A percentile compares a stretch with the other conserved stretches of the same genome.
Conservation (phyloP, 2,329 filamentous ascomycete genomes). For the Drechslera avenae region DNA sequence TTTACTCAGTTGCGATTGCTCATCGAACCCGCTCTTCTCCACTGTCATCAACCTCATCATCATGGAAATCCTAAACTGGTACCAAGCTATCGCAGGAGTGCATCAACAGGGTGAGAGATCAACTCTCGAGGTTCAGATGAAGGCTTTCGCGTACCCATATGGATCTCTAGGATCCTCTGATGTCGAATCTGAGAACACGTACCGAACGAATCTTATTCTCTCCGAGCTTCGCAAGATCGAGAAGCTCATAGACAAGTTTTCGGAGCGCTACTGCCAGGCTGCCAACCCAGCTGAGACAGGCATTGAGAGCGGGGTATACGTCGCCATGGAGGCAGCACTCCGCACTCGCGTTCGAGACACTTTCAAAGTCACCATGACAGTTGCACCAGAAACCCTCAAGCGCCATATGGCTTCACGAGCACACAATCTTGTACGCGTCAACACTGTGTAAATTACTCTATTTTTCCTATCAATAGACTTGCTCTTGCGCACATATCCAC, state of each 20-base stretch:
- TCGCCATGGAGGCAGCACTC: conserved; percentile 38
- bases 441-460: conserved; percentile 30
- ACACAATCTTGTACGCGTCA: conserved; percentile 35
- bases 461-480: conserved; percentile 6
- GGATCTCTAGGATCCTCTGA: conserved; percentile 30
- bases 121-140: conserved; percentile 33
- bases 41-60: conserved; percentile 44
- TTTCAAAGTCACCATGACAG: conserved; percentile 46
- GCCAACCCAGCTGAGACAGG: conserved; percentile 30
- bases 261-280: conserved; percentile 41
- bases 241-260: conserved; percentile 47
- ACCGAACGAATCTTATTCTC: conserved; percentile 41
- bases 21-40: conserved; percentile 46
- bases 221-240: conserved; percentile 44
- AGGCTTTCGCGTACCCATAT: conserved; percentile 35
- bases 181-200: conserved; percentile 38
- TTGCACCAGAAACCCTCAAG: conserved; percentile 43
- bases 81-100: conserved; percentile 41
- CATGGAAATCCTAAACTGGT: conserved; percentile 46
- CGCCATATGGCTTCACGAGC: conserved; percentile 39
- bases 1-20: conserved; percentile 43
- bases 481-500: neutral
- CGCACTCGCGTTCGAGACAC: conserved; percentile 45
- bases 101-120: conserved; percentile 24
- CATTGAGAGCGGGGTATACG: conserved; percentile 39